Percentiles rank a stretch among this genome's conserved stretches.
Conservation (phyloP, 2,329 filamentous ascomycete species). For the Pleochaeta shiraiana region DNA sequence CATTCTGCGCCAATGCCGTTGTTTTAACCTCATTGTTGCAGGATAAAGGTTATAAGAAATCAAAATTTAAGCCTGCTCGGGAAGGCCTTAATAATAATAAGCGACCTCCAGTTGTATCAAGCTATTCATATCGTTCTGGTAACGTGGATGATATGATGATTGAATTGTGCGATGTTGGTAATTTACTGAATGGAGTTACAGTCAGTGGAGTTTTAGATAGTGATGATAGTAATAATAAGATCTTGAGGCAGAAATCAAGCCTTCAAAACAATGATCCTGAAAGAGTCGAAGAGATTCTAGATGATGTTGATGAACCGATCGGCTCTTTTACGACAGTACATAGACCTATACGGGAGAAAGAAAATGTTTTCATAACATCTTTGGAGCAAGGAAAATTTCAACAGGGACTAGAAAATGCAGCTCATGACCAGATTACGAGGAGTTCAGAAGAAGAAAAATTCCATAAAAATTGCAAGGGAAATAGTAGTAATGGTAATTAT, state of each 20-base stretch:
- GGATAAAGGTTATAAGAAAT: slow-evolving; percentile 74
- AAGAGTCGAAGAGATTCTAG: background rate
- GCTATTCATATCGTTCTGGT: background rate
- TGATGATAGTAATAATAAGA: background rate
- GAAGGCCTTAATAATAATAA: background rate
- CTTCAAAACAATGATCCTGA: background rate
- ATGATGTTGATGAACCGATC: background rate
- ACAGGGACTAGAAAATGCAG: background rate
- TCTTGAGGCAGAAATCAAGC: background rate
- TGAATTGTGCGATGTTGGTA: background rate
- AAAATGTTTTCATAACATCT: background rate
- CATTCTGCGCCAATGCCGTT: slow-evolving; percentile 69
- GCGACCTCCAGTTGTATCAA: background rate
- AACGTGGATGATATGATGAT: background rate
- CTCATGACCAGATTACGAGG: background rate
- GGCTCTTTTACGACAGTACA: background rate
- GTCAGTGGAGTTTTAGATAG: background rate
- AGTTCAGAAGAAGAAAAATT: background rate
- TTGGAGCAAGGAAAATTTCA: background rate
- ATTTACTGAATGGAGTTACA: background rate
- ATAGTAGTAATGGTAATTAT: background rate
- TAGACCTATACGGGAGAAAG: background rate
- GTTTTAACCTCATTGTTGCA: slow-evolving; percentile 81
- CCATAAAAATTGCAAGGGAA: background rate
- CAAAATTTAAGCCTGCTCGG: slow-evolving; percentile 36